Conservation (phyloP, 768 basidiomycete species). For the Leccinellum luteum region DNA sequence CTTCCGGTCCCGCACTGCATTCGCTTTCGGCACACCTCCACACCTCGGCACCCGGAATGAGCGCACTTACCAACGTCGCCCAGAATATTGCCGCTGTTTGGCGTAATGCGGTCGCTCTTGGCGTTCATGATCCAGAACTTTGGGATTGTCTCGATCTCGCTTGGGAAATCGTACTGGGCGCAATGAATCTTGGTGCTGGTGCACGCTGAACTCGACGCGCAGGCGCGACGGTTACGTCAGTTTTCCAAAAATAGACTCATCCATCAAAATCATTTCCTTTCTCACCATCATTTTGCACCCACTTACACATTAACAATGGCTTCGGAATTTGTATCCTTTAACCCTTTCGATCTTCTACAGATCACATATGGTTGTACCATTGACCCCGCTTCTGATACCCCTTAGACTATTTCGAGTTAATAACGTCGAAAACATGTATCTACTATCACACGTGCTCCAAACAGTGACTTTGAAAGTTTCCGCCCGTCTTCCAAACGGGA, state of each 20-base stretch:
- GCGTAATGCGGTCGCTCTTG: constrained; percentile 70
- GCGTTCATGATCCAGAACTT: constrained; percentile 59
- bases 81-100: constrained; percentile 62
- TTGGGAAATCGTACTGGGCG: constrained; percentile 66
- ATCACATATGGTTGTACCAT: constrained; percentile 23
- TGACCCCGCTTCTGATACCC: constrained; percentile 26
- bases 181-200: constrained; percentile 52
- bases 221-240: constrained; percentile 17
- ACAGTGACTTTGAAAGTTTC: neutral
- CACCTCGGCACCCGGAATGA: constrained; percentile 41
- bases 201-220: constrained; percentile 26
- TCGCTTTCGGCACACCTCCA: constrained; percentile 53
- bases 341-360: constrained; percentile 7
- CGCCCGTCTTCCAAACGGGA: neutral
- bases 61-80: constrained; percentile 48
- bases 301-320: constrained; percentile 14
- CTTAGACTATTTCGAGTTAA: constrained; percentile 29
- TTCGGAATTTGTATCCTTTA: constrained; percentile 31
- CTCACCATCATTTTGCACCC: constrained; percentile 26
- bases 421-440: constrained; percentile 30
- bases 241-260: constrained; percentile 19
- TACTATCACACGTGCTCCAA: constrained; percentile 16
- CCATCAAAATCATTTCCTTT: constrained; percentile 19
- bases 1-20: constrained; percentile 52
- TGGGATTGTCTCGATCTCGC: constrained; percentile 67